Base-by-base conservation (phyloP, 2,329 filamentous ascomycete genomes). In the Aspergillus vadensis region DNA sequence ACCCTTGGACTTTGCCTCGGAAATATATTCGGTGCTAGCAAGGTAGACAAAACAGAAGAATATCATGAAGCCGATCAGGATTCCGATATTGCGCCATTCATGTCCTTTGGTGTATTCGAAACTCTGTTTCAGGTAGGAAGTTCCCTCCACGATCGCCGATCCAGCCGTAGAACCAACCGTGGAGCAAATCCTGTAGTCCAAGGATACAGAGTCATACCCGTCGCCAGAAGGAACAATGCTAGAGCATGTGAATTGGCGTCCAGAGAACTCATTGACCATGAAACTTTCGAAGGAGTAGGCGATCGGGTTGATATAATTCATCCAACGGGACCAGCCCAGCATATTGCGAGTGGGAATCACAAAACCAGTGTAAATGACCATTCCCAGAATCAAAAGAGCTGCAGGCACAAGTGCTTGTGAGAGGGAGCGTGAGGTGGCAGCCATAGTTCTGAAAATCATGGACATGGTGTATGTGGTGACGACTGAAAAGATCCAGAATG, bases 401-500 rank as follows among this genome's bases (percentile, higher is more conserved):
- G 82, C 78, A 1, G 82, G 82, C 3, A 82, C 81, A 73, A 85
- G 74, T 47, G 83, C 83, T 67, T 85, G 82, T 0, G 79, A 79
- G 14, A 84, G 72, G 0, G 89, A 90, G 55, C 88, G 82, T 3
- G 91, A 91, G 2, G 88, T 79, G 0, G 89, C 88, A n/a, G 84
- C 91, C 65, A 94, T 90, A 6, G 86, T 88, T 44, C 91, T 85
- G 84, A 94, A 94, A 65, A 92, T 83, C 86, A 91, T 91, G 55
- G 88, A 91, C 89, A 92, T 93, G 66, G 84, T 81, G 68, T 96
- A 65, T 0, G 90, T 90, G 1, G 86, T 86, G 63, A 83, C 73
- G 77, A 93, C 91, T 2, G 86, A 88, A 70, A 92, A 83, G 55
- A 96, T 80, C 57, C 91, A 76, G 83, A 91, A 95, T 79, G 92